Base-by-base conservation (phyloP, 768 basidiomycete species). In the Chalciporus chontae region DNA sequence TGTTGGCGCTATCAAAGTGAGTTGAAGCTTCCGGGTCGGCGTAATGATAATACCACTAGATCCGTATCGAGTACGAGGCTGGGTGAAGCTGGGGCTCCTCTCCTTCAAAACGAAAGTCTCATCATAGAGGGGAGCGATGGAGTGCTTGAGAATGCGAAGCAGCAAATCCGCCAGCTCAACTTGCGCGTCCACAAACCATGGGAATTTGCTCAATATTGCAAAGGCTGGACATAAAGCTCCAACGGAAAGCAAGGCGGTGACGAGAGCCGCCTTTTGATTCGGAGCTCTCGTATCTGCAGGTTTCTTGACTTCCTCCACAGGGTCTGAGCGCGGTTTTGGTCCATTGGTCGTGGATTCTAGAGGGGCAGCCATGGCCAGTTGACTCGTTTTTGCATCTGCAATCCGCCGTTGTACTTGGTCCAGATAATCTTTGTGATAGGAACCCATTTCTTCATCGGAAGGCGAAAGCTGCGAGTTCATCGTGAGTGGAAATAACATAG, bases 151-250 rank as follows among this genome's bases (percentile, higher is more conserved):
- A 18, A 88, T 70, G 27, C 91, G 87, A 26, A 96, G 73, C 56
- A 96, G 74, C 40, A 97, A 73, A 65, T 97, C 94, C 8, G 93
- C 88, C 43, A 98, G 74, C 57, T 93, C 87, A 0, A 85, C 81
- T 49, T 87, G 80, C 29, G 84, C 81, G 54, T 91, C 85, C 17
- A 87, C 81, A 40, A 96, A 69, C 87, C 91, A 93, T 5, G 88
- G 89, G 65, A 83, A 93, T 61, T 84, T 84, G 41, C 86, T 79
- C 62, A 98, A 69, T 53, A 98, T 80, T 26, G 83, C 80, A 45
- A 92, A 69, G 8, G 90, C 84, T 2, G 90, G 84, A 40, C 84
- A 80, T 43, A 94, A 60, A 21, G 90, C 90, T 5, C 96, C 96
- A 41, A 98, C 73, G 27, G 90, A 76, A 26, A 99, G 80, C n/a